Evolutionary conservation across 23 red algal genomes (phyloP).

Genomic region (Chondrus crispus): DNA sequence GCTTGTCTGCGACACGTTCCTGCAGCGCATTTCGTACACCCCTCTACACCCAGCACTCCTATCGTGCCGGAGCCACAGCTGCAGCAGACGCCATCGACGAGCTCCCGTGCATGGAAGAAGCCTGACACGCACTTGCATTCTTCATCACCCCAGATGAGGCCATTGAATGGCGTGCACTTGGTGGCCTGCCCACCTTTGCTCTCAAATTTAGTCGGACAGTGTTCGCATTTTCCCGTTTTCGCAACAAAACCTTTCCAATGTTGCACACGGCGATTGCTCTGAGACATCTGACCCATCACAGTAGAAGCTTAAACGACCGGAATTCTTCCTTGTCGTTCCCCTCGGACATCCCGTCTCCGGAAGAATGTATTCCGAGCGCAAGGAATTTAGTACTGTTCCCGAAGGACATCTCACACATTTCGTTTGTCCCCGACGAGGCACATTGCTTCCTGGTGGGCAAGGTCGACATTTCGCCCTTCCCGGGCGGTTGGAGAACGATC

Average conservation of each 20-base stretch:
- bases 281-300: no score
- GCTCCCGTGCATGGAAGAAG: no score
- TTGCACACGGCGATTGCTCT: neutral
- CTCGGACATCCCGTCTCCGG: neutral
- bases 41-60: neutral
- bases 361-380: neutral
- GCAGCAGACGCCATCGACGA: no score
- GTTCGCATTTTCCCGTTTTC: neutral
- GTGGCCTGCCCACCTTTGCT: neutral
- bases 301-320: no score
- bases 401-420: neutral
- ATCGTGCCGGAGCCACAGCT: neutral
- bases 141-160: no score
- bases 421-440: neutral
- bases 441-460: neutral
- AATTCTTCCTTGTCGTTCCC: no score
- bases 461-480: neutral
- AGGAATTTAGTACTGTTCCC: neutral
- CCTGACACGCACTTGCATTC: no score
- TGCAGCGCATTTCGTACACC: neutral
- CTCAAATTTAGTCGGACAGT: neutral
- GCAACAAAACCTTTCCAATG: neutral
- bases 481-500: neutral
- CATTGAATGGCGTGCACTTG: neutral
- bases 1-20: neutral